Percentiles rank a stretch among this genome's conserved stretches.
These are phyloP conservation scores for Hypoxylon sp. DNA, from an alignment of 2,329 filamentous ascomycete genomes.

Conservation along the genomic window DNA sequence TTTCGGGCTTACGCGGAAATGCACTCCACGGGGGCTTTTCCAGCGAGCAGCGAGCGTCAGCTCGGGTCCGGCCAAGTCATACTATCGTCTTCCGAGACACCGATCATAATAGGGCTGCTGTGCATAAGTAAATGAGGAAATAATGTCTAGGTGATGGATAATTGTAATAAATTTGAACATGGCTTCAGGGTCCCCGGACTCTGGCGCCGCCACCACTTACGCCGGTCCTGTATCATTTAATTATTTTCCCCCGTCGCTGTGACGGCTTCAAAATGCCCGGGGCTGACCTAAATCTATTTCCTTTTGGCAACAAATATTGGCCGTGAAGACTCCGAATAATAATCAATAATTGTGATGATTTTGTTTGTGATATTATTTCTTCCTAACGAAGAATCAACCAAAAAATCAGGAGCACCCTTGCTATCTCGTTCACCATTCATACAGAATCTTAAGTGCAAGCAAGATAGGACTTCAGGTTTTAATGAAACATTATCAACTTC, in stretches of 20 bases:
- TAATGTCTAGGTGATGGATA: conserved; percentile 18
- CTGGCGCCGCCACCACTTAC: conserved; percentile 24
- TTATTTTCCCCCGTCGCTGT: conserved; percentile 10
- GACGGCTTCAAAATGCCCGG: conserved; percentile 24
- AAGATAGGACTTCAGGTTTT: conserved; percentile 15
- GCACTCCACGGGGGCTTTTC: conserved; percentile 28
- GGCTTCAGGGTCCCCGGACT: conserved; percentile 22
- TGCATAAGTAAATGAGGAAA: conserved; percentile 26
- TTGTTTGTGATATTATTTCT: conserved; percentile 18
- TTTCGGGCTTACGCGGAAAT: conserved; percentile 41
- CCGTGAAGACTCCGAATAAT: conserved; percentile 34
- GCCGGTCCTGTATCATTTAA: conserved; percentile 3
- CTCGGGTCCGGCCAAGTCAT: conserved; percentile 22
- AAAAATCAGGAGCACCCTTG: conserved; percentile 13
- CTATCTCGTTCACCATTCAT: conserved; percentile 10
- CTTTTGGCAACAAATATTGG: conserved; percentile 39
- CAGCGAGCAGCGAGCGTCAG: conserved; percentile 29
- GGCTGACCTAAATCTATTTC: conserved; percentile 26
- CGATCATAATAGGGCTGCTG: conserved; percentile 26
- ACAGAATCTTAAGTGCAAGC: conserved; percentile 6
- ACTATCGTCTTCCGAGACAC: conserved; percentile 35
- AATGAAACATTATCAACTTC: conserved; percentile 3
- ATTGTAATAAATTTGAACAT: conserved; percentile 27
- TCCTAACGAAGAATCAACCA: conserved; percentile 1
- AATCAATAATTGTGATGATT: conserved; percentile 31